Evolutionary conservation across 129 eudicot genomes (phyloP), one percentile per base, ranked within the genome.

Genomic region (Ambrosia trifida): DNA sequence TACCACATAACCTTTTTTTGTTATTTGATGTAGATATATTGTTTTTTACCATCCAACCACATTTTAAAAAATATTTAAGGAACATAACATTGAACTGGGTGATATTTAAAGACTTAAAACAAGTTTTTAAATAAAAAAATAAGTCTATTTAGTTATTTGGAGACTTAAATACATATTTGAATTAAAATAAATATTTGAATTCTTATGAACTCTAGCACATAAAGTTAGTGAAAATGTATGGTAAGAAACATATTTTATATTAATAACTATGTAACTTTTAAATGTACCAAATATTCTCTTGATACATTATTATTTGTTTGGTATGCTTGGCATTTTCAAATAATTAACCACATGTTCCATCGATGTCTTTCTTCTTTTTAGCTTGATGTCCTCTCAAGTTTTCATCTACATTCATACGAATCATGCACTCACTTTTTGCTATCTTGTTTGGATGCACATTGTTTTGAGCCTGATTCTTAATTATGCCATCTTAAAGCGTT

Each of bases 331-430:
- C 80, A 57, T 69, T 70, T 38, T 69, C 64, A 76, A 59, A 73
- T 60, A 76, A 69, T 76, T 50, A 64, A 76, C 70, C 46, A 49
- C 74, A 59, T 60, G 75, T 69, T 76, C 64, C 46, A 67, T 76
- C 80, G 43, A 46, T 68, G 75, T 68, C 63, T 76, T 18, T 76
- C 66, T 67, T 76, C 18, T 46, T 68, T 50, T 32, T 14, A 8
- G 18, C 31, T 30, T 16, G 46, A 43, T 53, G 66, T 75, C 79
- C 33, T 8, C 61, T 54, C 61, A 54, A 9, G 61, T 66, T 66
- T 66, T 66, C 73, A 66, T 66, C 18, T 67, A 43, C 50, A 54
- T 76, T 76, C 75, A 53, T 68, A 67, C 17, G 72, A 46, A 76
- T 68, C 75, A 46, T 68, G 69, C 80, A 76, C 32, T 33, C 52